phyloP scores from a whole-genome alignment of 768 basidiomycete genomes.

The Mycena floridula region DNA sequence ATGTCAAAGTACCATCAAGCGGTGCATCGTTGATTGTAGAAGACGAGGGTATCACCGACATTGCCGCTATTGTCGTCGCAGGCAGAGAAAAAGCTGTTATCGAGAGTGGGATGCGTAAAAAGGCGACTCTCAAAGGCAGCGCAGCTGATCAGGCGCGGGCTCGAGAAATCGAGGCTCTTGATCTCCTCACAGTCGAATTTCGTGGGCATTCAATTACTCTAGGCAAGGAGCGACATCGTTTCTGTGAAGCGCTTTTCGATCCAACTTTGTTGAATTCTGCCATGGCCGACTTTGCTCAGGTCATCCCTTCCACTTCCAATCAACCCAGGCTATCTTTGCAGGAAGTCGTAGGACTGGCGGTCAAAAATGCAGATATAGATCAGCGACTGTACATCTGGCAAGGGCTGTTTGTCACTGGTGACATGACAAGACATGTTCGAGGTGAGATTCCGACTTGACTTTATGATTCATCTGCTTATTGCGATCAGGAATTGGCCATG shows the following conservation, averaged over 20 bases:
- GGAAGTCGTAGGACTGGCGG: constrained; percentile 59
- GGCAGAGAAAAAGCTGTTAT: constrained; percentile 90
- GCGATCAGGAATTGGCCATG: constrained; percentile 50
- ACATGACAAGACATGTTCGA: constrained; percentile 64
- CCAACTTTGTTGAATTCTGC: constrained; percentile 47
- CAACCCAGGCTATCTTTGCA: constrained; percentile 46
- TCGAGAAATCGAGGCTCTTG: constrained; percentile 76
- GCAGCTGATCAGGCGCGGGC: constrained; percentile 80
- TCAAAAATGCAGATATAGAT: constrained; percentile 55
- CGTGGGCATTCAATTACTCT: constrained; percentile 64
- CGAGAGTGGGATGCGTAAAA: constrained; percentile 78
- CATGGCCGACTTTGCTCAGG: constrained; percentile 15
- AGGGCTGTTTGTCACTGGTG: constrained; percentile 77
- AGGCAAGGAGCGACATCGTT: constrained; percentile 84
- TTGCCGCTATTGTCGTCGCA: constrained; percentile 84
- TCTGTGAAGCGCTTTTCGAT: constrained; percentile 88
- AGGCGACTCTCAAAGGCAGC: constrained; percentile 60
- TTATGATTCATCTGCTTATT: constrained; percentile 1
- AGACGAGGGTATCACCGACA: constrained; percentile 85
- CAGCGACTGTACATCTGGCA: constrained; percentile 71
- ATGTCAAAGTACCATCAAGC: constrained; percentile 68
- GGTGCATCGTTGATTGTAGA: constrained; percentile 64
- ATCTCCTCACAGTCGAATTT: constrained; percentile 75
- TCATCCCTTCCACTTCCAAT: too few species aligned
- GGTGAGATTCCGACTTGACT: constrained; percentile 33